phyloP scores from a whole-genome alignment of 371 early-diverging fungal species.

The Mortierella sp. region DNA sequence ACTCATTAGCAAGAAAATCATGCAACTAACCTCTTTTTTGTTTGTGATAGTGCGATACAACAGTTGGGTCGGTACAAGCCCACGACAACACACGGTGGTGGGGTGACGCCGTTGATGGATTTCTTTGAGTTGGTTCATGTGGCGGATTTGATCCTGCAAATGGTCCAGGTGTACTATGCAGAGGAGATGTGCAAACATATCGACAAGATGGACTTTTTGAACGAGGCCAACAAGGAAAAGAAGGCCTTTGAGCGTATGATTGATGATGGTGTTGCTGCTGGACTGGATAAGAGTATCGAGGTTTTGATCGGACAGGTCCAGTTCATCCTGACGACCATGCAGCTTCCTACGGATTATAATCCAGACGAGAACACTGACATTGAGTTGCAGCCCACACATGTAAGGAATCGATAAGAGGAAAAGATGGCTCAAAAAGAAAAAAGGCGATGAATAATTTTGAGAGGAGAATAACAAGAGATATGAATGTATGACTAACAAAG shows the following conservation, averaged over 20 bases:
- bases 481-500: too few relatives aligned
- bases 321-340: conserved; percentile 76
- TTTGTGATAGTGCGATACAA: conserved; percentile 63
- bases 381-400: conserved; percentile 70
- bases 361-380: conserved; percentile 63
- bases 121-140: conserved; percentile 92
- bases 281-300: conserved; percentile 91
- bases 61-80: conserved; percentile 68
- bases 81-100: conserved; percentile 50
- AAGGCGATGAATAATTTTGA: background rate
- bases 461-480: too few relatives aligned
- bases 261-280: conserved; percentile 88
- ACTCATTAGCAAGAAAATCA: too few relatives aligned
- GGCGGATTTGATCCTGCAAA: conserved; percentile 87
- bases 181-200: conserved; percentile 81
- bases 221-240: conserved; percentile 86
- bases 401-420: background rate
- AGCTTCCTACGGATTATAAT: conserved; percentile 77
- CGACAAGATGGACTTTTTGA: conserved; percentile 87
- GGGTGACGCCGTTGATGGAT: conserved; percentile 70
- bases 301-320: conserved; percentile 84
- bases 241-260: conserved; percentile 81
- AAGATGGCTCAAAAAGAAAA: background rate
- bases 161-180: conserved; percentile 89
- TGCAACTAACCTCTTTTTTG: background rate